Evolutionary conservation across 1,139 yeast genomes (phyloP), one percentile per base, ranked within the genome.

Genomic region (Pichia sp.): DNA sequence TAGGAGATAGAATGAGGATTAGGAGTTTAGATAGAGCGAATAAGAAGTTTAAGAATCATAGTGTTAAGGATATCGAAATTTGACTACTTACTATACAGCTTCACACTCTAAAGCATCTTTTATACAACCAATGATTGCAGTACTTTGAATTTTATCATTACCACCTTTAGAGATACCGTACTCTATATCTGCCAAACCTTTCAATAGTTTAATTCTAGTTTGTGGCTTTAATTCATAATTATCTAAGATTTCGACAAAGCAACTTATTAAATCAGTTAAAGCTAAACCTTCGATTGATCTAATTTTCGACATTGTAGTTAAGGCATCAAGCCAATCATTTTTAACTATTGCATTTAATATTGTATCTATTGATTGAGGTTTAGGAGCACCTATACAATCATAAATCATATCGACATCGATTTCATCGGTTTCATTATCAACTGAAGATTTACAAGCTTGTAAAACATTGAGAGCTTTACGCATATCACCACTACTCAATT

Each of bases 341-440:
- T 78, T 79, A 58, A 93, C 66, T 28, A 91, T 77, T 7, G 91
- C 74, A 50, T 82, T 81, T 47, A 91, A 66, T 10, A 86, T 79
- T 0, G 77, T 67, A 53, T 83, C 84, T 26, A 91, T 72, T 52
- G 89, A 96, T 36, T 70, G 72, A 1, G 98, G 98, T 51, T 83
- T 84, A 2, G 98, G 97, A 1, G 95, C 89, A 3, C 99, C 99
- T 38, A 93, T 80, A 61, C 97, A 89, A 52, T 89, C 95, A 60
- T 85, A 93, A 28, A 93, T 79, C 78, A 84, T 81, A 43, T 76
- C 77, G 35, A 71, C 74, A 26, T 81, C 74, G 31, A 89, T 80
- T 42, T 74, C 79, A 32, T 60, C 64, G 11, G 44, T 14, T 11
- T 51, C 50, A 17, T 60, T 61, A 26, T 75, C 77, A 22, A 77